A percentile compares a stretch with the other conserved stretches of the same genome.
Conservation (phyloP, 2,329 filamentous ascomycete species). For the Trichoderma cornu-damae region DNA sequence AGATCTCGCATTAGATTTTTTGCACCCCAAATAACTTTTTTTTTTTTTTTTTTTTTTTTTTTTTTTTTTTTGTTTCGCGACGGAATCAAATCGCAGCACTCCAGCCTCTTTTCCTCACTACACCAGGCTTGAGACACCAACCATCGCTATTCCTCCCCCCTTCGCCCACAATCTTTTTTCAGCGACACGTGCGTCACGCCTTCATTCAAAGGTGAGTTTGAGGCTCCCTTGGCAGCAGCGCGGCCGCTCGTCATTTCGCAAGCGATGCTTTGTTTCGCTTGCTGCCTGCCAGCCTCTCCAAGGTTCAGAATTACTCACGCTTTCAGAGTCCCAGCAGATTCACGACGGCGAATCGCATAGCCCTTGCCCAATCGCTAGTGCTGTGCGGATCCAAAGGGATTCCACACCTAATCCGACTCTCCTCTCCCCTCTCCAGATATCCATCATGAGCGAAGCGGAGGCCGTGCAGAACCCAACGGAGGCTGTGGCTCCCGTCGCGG, state of each 20-base stretch:
- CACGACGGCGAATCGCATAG: background rate
- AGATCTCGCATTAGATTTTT: conserved; percentile 19
- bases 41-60: conserved; percentile 17
- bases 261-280: background rate
- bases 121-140: background rate
- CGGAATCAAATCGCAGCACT: conserved; percentile 19
- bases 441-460: conserved; percentile 38
- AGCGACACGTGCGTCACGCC: background rate
- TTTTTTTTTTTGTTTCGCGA: conserved; percentile 16
- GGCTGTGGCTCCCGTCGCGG: conserved; percentile 28
- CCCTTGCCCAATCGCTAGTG: background rate
- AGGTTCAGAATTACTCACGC: conserved; percentile 6
- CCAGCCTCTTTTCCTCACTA: conserved; percentile 21
- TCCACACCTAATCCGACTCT: background rate
- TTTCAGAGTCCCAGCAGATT: background rate
- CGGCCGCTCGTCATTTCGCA: background rate
- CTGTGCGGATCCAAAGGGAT: background rate
- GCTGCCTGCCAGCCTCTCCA: background rate
- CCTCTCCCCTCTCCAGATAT: background rate
- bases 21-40: conserved; percentile 18
- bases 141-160: background rate
- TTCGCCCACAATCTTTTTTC: background rate
- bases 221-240: background rate
- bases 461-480: conserved; percentile 38
- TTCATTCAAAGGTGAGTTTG: background rate